Conservation (phyloP, 352 stramenopile species). For the Phytophthora multivora region DNA sequence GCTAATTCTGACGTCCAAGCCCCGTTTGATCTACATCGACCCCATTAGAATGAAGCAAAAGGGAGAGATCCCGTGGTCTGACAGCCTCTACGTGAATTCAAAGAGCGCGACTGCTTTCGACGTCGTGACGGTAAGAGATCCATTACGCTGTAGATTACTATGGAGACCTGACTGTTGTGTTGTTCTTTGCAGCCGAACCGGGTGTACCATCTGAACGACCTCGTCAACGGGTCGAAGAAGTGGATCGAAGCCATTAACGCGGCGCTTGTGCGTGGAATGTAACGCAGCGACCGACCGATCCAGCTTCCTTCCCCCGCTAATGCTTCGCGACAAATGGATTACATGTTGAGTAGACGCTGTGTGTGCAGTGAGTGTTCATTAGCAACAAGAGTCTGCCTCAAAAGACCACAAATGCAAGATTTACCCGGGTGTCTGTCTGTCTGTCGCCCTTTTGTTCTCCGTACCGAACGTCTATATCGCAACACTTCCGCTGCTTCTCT, state of each 20-base stretch:
- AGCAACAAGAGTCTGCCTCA: slow-evolving; percentile 17
- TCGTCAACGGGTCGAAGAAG: slow-evolving; percentile 90
- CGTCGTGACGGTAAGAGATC: slow-evolving; percentile 74
- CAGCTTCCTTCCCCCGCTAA: slow-evolving; percentile 14
- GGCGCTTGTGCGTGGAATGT: slow-evolving; percentile 71
- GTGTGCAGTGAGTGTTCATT: slow-evolving; percentile 28
- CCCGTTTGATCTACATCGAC: slow-evolving; percentile 91
- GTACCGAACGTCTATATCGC: no score
- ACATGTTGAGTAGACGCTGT: slow-evolving; percentile 43
- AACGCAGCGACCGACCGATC: slow-evolving; percentile 32
- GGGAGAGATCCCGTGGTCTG: slow-evolving; percentile 88
- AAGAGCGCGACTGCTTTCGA: slow-evolving; percentile 87
- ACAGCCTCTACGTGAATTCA: slow-evolving; percentile 84
- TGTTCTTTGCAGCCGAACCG: slow-evolving; percentile 67
- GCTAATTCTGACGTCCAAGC: slow-evolving; percentile 86
- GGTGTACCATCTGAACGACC: slow-evolving; percentile 88
- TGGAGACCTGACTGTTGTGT: not conserved
- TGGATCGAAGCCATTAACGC: slow-evolving; percentile 90
- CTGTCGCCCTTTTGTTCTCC: no score
- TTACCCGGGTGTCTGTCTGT: not conserved
- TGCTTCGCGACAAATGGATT: slow-evolving; percentile 29
- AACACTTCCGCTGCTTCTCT: no score
- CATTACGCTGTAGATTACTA: not conserved
- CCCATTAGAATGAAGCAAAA: slow-evolving; percentile 92
- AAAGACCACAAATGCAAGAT: slow-evolving; percentile 27